phyloP scores from a whole-genome alignment of 495 filamentous ascomycete species.

The Xylaria grammica region DNA sequence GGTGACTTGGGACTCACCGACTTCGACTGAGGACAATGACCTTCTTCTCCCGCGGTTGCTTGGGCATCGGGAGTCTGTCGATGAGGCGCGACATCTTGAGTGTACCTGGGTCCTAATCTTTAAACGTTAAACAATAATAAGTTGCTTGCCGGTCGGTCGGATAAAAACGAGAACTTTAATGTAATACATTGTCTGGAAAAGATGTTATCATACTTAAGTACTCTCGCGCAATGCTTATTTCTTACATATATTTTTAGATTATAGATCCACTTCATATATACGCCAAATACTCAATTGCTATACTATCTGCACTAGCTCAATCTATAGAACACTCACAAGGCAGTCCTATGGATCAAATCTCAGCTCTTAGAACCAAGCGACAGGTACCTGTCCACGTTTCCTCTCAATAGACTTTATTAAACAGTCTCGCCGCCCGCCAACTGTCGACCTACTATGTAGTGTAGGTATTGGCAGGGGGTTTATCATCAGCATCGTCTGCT shows the following conservation, averaged over 20 bases:
- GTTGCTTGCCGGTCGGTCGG: too few species aligned
- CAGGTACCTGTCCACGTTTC: not conserved
- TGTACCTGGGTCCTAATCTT: not conserved
- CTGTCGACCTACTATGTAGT: too few species aligned
- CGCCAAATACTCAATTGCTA: too few species aligned
- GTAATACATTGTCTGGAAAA: not conserved
- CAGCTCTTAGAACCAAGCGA: not conserved
- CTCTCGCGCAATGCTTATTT: constrained; percentile 6
- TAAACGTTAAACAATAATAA: not conserved
- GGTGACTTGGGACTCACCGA: constrained; percentile 18
- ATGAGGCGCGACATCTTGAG: constrained; percentile 29
- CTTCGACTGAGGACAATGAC: constrained; percentile 31
- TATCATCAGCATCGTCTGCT: not conserved
- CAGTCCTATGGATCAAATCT: not conserved
- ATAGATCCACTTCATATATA: not conserved
- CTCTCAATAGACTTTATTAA: not conserved
- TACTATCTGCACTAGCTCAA: constrained; percentile 2
- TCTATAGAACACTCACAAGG: too few species aligned
- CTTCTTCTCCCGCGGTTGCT: constrained; percentile 28
- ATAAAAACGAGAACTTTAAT: not conserved
- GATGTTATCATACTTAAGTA: not conserved
- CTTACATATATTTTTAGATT: not conserved
- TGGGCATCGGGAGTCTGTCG: constrained; percentile 29
- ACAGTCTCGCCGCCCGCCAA: not conserved
- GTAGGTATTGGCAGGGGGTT: not conserved